These are phyloP conservation scores for Ustilago tritici DNA, from an alignment of 1,284 basidiomycete genomes.

Conservation along the genomic window DNA sequence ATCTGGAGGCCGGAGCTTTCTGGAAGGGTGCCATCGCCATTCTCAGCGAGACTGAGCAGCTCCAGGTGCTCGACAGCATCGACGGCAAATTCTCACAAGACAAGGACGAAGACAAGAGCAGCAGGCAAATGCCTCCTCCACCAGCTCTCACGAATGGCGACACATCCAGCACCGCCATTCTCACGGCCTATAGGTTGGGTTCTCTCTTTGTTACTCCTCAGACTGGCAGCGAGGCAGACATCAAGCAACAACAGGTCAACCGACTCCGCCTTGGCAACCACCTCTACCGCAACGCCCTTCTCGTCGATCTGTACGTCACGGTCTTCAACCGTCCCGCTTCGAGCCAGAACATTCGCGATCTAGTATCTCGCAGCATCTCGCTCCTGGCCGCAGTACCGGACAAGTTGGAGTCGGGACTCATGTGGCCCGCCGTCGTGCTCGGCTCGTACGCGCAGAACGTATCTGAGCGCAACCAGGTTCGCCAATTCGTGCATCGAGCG, in stretches of 20 bases:
- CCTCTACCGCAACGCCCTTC: slow-evolving; percentile 44
- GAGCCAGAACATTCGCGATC: slow-evolving; percentile 28
- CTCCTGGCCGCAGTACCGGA: slow-evolving; percentile 29
- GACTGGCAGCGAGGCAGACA: background rate
- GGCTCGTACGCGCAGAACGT: slow-evolving; percentile 28
- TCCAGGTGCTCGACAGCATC: slow-evolving; percentile 16
- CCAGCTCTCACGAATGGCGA: slow-evolving; percentile 1
- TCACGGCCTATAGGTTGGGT: slow-evolving; percentile 30
- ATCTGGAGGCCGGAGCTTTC: slow-evolving; percentile 40
- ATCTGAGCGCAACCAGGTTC: slow-evolving; percentile 21
- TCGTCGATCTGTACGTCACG: slow-evolving; percentile 43
- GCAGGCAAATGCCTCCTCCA: slow-evolving; percentile 13
- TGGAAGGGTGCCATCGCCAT: slow-evolving; percentile 34
- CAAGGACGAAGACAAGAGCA: slow-evolving; percentile 7
- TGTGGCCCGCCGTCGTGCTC: slow-evolving; percentile 43
- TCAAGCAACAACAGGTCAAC: slow-evolving; percentile 35
- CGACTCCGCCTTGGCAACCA: slow-evolving; percentile 45
- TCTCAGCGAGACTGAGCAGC: slow-evolving; percentile 32
- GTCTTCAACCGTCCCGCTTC: slow-evolving; percentile 39
- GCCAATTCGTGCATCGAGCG: slow-evolving; percentile 17
- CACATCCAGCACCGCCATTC: background rate
- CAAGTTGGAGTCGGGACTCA: slow-evolving; percentile 34
- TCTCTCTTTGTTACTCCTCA: slow-evolving; percentile 22
- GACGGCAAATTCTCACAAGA: background rate
- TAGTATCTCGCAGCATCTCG: slow-evolving; percentile 33